A percentile compares a stretch with the other conserved stretches of the same genome.
Evolutionary conservation across 2,329 filamentous ascomycete species (phyloP).

Genomic region (Teratosphaeriaceae sp.): DNA sequence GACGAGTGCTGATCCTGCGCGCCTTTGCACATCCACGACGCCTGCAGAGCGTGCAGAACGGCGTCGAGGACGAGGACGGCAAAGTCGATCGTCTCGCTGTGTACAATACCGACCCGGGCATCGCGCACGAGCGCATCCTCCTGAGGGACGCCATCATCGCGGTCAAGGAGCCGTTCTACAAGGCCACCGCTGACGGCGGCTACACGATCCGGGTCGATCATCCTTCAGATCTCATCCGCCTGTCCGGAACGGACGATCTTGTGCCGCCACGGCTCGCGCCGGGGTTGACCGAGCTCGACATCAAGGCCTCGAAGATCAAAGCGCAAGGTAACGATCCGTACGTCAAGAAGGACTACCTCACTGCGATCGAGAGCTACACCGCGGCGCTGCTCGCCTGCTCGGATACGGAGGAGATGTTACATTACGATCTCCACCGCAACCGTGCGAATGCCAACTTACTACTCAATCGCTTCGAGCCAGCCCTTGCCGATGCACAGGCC

Average conservation of each 20-base stretch:
- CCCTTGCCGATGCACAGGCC: slow-evolving; percentile 13
- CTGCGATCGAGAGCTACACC: slow-evolving; percentile 12
- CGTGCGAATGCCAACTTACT: slow-evolving; percentile 15
- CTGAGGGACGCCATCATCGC: slow-evolving; percentile 14
- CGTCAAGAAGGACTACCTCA: slow-evolving; percentile 10
- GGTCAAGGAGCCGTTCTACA: slow-evolving; percentile 24
- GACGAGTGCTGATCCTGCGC: slow-evolving; percentile 15
- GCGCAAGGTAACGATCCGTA: slow-evolving; percentile 16
- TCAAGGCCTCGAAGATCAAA: slow-evolving; percentile 11
- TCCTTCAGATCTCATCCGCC: slow-evolving; percentile 19
- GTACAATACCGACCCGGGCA: slow-evolving; percentile 10
- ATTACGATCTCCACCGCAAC: slow-evolving; percentile 17
- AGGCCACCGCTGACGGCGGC: slow-evolving; percentile 9
- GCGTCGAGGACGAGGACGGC: slow-evolving; percentile 31
- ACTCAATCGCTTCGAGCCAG: slow-evolving; percentile 15
- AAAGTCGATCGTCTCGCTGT: slow-evolving; percentile 26
- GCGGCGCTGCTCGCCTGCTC: slow-evolving; percentile 5
- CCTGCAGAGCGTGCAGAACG: slow-evolving; percentile 9
- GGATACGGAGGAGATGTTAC: slow-evolving; percentile 1
- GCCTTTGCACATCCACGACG: slow-evolving; percentile 11
- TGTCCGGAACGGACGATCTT: slow-evolving; percentile 2
- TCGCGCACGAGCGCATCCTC: slow-evolving; percentile 6
- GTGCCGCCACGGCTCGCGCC: slow-evolving; percentile 6
- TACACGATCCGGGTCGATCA: slow-evolving; percentile 21
- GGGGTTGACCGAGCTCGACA: slow-evolving; percentile 1